A percentile compares a stretch with the other conserved stretches of the same genome.
These are phyloP conservation scores for Allantophomopsis lycopodina DNA, from an alignment of 2,329 filamentous ascomycete genomes.

Conservation along the genomic window DNA sequence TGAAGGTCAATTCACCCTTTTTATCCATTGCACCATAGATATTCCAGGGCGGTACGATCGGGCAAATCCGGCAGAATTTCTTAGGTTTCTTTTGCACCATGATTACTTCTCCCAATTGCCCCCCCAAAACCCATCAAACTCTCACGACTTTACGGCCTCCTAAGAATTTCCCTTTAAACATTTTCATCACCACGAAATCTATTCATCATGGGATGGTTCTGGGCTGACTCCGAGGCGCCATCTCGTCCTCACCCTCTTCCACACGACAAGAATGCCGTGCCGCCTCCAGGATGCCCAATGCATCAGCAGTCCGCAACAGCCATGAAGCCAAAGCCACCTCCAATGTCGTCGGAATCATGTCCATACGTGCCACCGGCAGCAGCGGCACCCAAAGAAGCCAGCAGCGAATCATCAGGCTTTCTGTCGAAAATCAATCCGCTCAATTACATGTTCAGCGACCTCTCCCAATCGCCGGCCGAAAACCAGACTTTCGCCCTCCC, in stretches of 20 bases:
- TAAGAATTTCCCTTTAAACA: not conserved
- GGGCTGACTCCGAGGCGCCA: conserved; percentile 31
- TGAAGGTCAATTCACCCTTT: no score
- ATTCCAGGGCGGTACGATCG: conserved; percentile 1
- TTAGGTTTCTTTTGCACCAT: conserved; percentile 1
- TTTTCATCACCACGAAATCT: not conserved
- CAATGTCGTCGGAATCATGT: conserved; percentile 16
- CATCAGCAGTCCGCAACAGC: conserved; percentile 30
- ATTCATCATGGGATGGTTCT: conserved; percentile 46
- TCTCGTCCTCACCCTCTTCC: conserved; percentile 10
- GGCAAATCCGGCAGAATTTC: conserved; percentile 2
- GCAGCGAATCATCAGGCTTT: conserved; percentile 26
- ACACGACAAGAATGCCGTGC: conserved; percentile 6
- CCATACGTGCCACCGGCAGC: conserved; percentile 13
- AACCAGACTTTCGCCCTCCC: conserved; percentile 64
- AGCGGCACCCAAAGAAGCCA: conserved; percentile 12
- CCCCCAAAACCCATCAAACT: no score
- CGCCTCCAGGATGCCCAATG: conserved; percentile 51
- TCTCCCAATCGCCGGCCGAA: conserved; percentile 67
- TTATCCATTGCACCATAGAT: not conserved
- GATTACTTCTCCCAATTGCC: not conserved
- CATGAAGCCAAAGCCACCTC: conserved; percentile 16
- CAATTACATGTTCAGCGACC: conserved; percentile 88
- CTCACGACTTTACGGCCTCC: no score
- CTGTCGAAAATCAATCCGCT: conserved; percentile 61